Conservation (phyloP, 1,284 basidiomycete species). For the Tetrapyrgos nigripes region DNA sequence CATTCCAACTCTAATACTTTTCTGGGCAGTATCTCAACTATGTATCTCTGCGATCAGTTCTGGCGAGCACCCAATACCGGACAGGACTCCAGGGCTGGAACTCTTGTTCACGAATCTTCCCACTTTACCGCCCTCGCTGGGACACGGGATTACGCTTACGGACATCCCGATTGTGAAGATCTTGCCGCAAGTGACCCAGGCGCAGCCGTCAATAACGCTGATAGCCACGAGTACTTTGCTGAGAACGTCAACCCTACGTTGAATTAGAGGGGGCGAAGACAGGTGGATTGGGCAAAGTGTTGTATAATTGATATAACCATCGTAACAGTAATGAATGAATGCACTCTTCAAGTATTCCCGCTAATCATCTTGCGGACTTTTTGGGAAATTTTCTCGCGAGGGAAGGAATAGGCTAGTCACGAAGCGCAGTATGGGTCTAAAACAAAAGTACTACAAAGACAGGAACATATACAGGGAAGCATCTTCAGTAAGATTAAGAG, state of each 20-base stretch:
- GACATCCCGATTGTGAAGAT: conserved; percentile 43
- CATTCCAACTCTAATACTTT: not conserved
- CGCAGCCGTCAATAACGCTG: conserved; percentile 51
- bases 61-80: conserved; percentile 51
- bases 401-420: too few species aligned
- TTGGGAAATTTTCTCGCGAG: too few species aligned
- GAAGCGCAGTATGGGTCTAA: too few species aligned
- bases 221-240: conserved; percentile 59
- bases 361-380: too few species aligned
- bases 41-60: conserved; percentile 56
- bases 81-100: conserved; percentile 45
- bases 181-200: conserved; percentile 46
- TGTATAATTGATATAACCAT: too few species aligned
- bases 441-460: too few species aligned
- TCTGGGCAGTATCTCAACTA: conserved; percentile 39
- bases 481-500: too few species aligned
- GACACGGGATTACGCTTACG: conserved; percentile 52
- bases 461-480: too few species aligned
- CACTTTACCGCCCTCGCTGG: conserved; percentile 55
- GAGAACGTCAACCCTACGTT: conserved; percentile 54
- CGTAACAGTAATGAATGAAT: too few species aligned
- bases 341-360: too few species aligned
- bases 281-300: too few species aligned
- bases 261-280: too few species aligned
- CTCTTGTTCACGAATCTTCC: conserved; percentile 42